Evolutionary conservation across 805 yeast species (phyloP).

Genomic region (Henningerozyma blattae): DNA sequence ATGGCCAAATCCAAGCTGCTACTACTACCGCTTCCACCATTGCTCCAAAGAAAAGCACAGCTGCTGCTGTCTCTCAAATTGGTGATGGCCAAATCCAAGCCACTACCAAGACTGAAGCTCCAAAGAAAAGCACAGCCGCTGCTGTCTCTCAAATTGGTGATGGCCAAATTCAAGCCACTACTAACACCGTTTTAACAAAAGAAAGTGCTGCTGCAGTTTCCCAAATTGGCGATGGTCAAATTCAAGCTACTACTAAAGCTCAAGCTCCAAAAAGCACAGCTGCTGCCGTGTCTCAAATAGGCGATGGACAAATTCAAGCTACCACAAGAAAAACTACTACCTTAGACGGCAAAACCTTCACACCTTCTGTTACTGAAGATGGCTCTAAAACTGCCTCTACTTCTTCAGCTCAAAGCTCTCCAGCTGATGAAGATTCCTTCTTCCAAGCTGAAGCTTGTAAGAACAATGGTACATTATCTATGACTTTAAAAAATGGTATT

Average conservation of each 20-base stretch:
- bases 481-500: conserved; percentile 27
- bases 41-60: too few species aligned
- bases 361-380: conserved; percentile 9
- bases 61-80: too few species aligned
- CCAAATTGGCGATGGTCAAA: conserved; percentile 33
- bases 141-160: too few species aligned
- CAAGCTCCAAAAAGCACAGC: conserved; percentile 30
- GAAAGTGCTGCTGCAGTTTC: conserved; percentile 24
- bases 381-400: conserved; percentile 11
- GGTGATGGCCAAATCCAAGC: too few species aligned
- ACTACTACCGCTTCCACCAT: too few species aligned
- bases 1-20: conserved; percentile 37
- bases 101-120: conserved; percentile 26
- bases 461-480: conserved; percentile 37
- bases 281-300: conserved; percentile 29
- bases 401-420: conserved; percentile 22
- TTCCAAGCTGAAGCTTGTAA: conserved; percentile 28
- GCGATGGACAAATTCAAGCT: conserved; percentile 25
- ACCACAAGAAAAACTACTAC: conserved; percentile 31
- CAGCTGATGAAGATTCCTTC: conserved; percentile 19
- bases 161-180: too few species aligned
- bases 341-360: conserved; percentile 40
- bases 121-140: too few species aligned
- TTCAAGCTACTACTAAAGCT: conserved; percentile 27
- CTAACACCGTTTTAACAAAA: conserved; percentile 23